Percentiles rank a stretch among this genome's conserved stretches.
Evolutionary conservation across 2,329 filamentous ascomycete species (phyloP).

Genomic region (Botrytis deweyae): DNA sequence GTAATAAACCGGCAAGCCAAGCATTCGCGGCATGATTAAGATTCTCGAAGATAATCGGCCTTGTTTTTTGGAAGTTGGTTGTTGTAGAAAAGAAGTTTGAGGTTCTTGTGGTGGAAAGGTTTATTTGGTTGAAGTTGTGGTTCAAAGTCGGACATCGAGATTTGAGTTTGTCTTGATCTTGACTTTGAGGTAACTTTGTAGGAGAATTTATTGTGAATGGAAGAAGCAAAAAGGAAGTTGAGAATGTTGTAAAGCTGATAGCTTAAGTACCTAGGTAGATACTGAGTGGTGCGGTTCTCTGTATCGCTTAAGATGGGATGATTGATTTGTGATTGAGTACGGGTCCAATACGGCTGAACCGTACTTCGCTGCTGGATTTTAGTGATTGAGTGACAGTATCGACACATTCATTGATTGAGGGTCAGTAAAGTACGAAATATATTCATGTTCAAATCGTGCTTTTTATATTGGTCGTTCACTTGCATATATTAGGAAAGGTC

Average conservation of each 20-base stretch:
- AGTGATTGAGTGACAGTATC: not conserved
- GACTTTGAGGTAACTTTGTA: not conserved
- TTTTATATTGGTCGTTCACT: not conserved
- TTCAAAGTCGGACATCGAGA: not conserved
- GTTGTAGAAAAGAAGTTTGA: not conserved
- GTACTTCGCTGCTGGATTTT: not conserved
- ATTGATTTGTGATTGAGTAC: not conserved
- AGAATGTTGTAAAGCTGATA: not conserved
- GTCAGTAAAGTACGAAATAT: not conserved
- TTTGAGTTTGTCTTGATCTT: not conserved
- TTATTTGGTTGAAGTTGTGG: not conserved
- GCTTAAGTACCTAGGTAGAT: not conserved
- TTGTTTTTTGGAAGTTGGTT: not conserved
- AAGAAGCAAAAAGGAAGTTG: not conserved
- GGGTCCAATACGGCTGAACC: not conserved
- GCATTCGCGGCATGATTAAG: not conserved
- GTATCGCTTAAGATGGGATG: not conserved
- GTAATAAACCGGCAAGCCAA: not conserved
- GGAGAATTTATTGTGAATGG: not conserved
- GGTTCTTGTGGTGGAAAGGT: not conserved
- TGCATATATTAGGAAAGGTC: not conserved
- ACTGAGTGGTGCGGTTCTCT: not conserved
- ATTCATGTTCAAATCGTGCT: not conserved
- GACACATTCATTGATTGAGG: not conserved
- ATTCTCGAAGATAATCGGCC: not conserved